phyloP scores from a whole-genome alignment of 768 basidiomycete genomes.

The Boletus eberwhitei region DNA sequence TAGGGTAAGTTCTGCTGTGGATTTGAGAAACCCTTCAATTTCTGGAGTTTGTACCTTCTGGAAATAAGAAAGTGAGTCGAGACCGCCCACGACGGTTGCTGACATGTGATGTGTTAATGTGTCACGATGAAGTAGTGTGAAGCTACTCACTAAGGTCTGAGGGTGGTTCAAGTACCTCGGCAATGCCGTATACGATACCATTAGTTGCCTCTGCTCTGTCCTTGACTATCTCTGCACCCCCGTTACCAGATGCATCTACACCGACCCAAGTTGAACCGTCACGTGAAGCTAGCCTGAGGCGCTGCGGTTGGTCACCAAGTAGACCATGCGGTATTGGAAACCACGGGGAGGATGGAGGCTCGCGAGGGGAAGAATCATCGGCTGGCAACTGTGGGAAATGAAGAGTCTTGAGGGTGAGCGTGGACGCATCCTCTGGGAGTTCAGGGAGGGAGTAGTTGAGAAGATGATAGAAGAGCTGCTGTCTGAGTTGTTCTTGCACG shows the following conservation, averaged over 20 bases:
- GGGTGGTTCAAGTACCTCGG: conserved; percentile 72
- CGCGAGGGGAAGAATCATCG: conserved; percentile 60
- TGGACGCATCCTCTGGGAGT: conserved; percentile 39
- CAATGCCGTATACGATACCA: conserved; percentile 74
- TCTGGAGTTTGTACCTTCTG: conserved; percentile 64
- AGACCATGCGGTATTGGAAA: conserved; percentile 80
- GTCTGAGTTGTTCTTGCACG: conserved; percentile 76
- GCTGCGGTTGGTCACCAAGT: conserved; percentile 78
- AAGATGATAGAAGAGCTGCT: conserved; percentile 92
- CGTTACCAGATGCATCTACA: conserved; percentile 76
- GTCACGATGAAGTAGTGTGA: neutral
- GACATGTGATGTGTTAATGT: conserved; percentile 3
- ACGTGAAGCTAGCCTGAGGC: conserved; percentile 59
- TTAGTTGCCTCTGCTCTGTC: conserved; percentile 59
- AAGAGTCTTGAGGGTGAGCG: conserved; percentile 52
- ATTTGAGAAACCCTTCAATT: conserved; percentile 54
- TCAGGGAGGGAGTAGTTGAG: conserved; percentile 71
- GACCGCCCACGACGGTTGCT: conserved; percentile 62
- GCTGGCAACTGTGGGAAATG: conserved; percentile 62
- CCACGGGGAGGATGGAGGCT: conserved; percentile 81
- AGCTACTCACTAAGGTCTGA: conserved; percentile 60
- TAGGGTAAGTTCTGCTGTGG: conserved; percentile 72
- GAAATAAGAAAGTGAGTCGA: conserved; percentile 69
- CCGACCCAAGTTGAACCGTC: conserved; percentile 56
- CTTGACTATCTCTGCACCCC: conserved; percentile 66